Conservation (phyloP, 2,329 filamentous ascomycete species). For the Penicillium sp. region DNA sequence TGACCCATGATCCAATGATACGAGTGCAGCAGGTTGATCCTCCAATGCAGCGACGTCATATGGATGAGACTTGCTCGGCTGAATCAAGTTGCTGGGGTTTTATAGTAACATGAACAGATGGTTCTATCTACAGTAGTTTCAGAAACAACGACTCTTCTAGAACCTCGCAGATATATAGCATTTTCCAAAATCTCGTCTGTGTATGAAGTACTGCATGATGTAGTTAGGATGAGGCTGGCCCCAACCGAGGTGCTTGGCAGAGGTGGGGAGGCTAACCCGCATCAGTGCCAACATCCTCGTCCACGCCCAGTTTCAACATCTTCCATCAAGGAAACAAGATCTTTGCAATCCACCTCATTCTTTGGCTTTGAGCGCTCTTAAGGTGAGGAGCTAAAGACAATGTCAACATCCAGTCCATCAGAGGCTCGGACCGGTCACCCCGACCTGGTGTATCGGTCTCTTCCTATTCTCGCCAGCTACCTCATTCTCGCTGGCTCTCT, state of each 20-base stretch:
- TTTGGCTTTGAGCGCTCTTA: not conserved
- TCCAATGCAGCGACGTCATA: not conserved
- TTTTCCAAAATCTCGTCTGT: no score
- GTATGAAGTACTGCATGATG: no score
- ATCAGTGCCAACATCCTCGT: not conserved
- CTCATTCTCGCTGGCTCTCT: slow-evolving; percentile 14
- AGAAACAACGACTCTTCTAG: no score
- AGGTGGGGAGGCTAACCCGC: not conserved
- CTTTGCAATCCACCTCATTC: not conserved
- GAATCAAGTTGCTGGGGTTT: not conserved
- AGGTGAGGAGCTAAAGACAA: not conserved
- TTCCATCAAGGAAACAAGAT: not conserved
- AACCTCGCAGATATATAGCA: no score
- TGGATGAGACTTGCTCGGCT: not conserved
- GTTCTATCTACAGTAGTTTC: not conserved
- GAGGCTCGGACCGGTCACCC: not conserved
- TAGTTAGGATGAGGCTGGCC: not conserved
- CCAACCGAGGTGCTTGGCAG: slow-evolving; percentile 1
- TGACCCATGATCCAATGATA: not conserved
- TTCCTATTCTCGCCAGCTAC: slow-evolving; percentile 22
- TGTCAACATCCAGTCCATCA: not conserved
- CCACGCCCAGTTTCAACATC: not conserved
- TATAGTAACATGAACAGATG: no score
- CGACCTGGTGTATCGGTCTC: slow-evolving; percentile 12
- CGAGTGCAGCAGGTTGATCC: not conserved